Conservation (phyloP, 2,329 filamentous ascomycete species). For the Gnomoniopsis sp. region DNA sequence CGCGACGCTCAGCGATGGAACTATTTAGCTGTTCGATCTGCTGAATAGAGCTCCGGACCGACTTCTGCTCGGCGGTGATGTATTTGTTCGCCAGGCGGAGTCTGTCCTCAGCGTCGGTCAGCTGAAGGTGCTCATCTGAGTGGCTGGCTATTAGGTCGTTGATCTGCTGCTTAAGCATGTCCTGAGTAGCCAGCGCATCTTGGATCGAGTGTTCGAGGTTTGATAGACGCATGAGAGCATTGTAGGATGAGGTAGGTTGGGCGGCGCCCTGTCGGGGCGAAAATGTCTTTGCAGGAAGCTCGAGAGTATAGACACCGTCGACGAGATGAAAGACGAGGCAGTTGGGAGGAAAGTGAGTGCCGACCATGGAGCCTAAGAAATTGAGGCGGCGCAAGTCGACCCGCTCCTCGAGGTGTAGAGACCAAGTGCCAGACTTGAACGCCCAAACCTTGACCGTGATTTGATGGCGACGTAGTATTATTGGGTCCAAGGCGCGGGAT, state of each 20-base stretch:
- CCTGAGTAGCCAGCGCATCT: conserved; percentile 76
- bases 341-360: conserved; percentile 74
- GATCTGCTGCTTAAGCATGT: conserved; percentile 74
- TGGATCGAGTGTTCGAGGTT: conserved; percentile 90
- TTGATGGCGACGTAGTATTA: conserved; percentile 61
- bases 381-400: conserved; percentile 71
- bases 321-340: conserved; percentile 80
- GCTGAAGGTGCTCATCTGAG: conserved; percentile 33
- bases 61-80: conserved; percentile 61
- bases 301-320: conserved; percentile 82
- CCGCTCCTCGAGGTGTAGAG: conserved; percentile 66
- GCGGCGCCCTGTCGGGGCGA: conserved; percentile 50
- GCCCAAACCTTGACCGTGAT: conserved; percentile 75
- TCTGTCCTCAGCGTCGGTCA: conserved; percentile 48
- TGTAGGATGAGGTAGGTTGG: conserved; percentile 74
- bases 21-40: conserved; percentile 64
- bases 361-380: conserved; percentile 70
- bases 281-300: conserved; percentile 53
- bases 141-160: conserved; percentile 50
- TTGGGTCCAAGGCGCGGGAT: conserved; percentile 52
- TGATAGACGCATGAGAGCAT: conserved; percentile 79
- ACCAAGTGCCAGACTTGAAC: conserved; percentile 51
- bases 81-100: conserved; percentile 47
- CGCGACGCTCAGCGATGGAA: conserved; percentile 62
- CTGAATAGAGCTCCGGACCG: conserved; percentile 58